Conservation (phyloP, 2,329 filamentous ascomycete genomes). For the Aspergillus fijiensis region DNA sequence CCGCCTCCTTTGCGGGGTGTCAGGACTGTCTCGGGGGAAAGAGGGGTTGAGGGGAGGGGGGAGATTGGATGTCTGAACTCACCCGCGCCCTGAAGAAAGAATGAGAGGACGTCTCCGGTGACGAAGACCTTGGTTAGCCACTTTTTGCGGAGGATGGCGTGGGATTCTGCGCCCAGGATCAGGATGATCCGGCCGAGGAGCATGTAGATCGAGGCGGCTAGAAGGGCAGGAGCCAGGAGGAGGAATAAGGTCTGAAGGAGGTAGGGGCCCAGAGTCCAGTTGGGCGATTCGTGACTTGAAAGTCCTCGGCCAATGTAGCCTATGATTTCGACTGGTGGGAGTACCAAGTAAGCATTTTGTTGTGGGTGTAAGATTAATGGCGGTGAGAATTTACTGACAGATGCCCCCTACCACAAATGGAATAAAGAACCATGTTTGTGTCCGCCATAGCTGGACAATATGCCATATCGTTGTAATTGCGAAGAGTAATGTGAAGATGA, state of each 20-base stretch:
- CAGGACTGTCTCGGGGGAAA: no score
- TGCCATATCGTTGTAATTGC: background rate
- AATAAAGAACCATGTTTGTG: background rate
- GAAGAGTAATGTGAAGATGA: background rate
- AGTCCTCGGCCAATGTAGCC: background rate
- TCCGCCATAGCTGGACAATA: background rate
- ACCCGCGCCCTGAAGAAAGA: constrained; percentile 33
- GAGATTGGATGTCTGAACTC: background rate
- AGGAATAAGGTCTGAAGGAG: background rate
- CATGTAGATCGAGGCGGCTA: constrained; percentile 1
- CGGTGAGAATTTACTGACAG: background rate
- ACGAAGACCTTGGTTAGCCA: constrained; percentile 44
- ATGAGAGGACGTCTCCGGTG: constrained; percentile 33
- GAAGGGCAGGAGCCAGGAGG: constrained; percentile 1
- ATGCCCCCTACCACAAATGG: background rate
- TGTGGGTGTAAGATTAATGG: background rate
- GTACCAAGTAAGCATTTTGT: background rate
- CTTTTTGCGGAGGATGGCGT: constrained; percentile 31
- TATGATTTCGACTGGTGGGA: background rate
- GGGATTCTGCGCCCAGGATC: constrained; percentile 32
- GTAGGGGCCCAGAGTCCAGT: background rate
- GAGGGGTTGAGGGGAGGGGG: background rate
- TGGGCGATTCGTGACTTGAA: background rate
- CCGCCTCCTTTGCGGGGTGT: constrained; percentile 14
- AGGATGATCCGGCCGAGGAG: constrained; percentile 29